Percentiles rank a stretch among this genome's conserved stretches.
Conservation (phyloP, 192 early-diverging fungal genomes). For the Helicostylum pulchrum region DNA sequence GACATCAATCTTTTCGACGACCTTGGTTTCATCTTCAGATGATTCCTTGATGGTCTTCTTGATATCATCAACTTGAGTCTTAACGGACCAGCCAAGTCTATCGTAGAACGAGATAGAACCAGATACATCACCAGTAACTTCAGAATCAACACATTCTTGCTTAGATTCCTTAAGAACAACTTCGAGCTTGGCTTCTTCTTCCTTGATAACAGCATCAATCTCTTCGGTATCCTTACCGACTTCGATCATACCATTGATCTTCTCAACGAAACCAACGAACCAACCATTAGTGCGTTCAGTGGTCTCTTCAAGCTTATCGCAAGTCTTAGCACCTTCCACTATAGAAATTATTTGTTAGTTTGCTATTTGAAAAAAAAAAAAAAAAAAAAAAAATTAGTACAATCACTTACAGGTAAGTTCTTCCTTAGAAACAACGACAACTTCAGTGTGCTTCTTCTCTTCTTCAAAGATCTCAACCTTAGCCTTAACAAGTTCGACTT, state of each 20-base stretch:
- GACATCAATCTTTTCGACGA: neutral
- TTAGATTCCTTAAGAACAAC: constrained; percentile 11
- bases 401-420: neutral
- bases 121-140: neutral
- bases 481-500: neutral
- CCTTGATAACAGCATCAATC: constrained; percentile 4
- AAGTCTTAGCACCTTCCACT: neutral
- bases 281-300: neutral
- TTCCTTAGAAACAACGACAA: neutral
- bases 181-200: constrained; percentile 1
- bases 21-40: neutral
- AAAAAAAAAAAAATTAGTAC: too few species aligned
- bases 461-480: constrained; percentile 1
- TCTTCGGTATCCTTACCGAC: neutral
- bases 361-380: neutral
- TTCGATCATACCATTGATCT: constrained; percentile 1
- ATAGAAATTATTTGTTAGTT: neutral
- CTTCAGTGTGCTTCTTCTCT: neutral
- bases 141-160: neutral
- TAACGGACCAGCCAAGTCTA: neutral
- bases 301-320: neutral
- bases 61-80: neutral
- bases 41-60: constrained; percentile 12
- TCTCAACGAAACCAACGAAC: constrained; percentile 3
- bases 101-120: neutral